phyloP scores from a whole-genome alignment of 2,329 filamentous ascomycete species.

The Calonectria honghensis region DNA sequence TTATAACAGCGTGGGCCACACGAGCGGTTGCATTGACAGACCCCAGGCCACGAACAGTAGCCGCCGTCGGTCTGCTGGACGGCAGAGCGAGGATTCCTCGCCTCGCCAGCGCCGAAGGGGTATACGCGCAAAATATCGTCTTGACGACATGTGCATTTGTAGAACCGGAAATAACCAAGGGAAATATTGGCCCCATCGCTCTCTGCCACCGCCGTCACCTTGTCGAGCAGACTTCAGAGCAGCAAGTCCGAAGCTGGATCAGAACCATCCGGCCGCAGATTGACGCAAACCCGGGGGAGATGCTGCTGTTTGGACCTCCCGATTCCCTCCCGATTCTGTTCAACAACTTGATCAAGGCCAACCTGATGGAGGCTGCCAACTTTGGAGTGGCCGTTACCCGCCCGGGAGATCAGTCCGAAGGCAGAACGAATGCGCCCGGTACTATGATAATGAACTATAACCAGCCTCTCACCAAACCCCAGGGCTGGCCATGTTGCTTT shows the following conservation, averaged over 20 bases:
- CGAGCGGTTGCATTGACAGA: slow-evolving; percentile 45
- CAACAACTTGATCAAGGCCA: slow-evolving; percentile 43
- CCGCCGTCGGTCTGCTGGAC: slow-evolving; percentile 53
- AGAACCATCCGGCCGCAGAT: slow-evolving; percentile 47
- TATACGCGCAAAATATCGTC: slow-evolving; percentile 56
- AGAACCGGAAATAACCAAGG: slow-evolving; percentile 47
- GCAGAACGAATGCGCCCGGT: slow-evolving; percentile 25
- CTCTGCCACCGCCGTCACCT: slow-evolving; percentile 58
- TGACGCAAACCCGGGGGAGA: slow-evolving; percentile 39
- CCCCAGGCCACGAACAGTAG: slow-evolving; percentile 47
- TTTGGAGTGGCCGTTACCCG: slow-evolving; percentile 29
- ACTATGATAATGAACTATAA: slow-evolving; percentile 34
- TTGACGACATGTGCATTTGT: slow-evolving; percentile 49
- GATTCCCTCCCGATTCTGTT: slow-evolving; percentile 59
- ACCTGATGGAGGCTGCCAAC: slow-evolving; percentile 26
- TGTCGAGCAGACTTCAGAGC: slow-evolving; percentile 58
- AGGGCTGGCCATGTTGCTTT: slow-evolving; percentile 22
- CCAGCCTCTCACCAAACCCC: slow-evolving; percentile 2
- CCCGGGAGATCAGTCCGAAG: slow-evolving; percentile 10
- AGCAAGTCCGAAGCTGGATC: slow-evolving; percentile 53
- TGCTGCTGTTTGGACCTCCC: slow-evolving; percentile 58
- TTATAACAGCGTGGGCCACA: slow-evolving; percentile 65
- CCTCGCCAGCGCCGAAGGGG: slow-evolving; percentile 42
- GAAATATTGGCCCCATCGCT: slow-evolving; percentile 56
- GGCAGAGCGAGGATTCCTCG: slow-evolving; percentile 51